Evolutionary conservation across 108 stramenopile species (phyloP).

Genomic region (Halocafeteria seosinensis): DNA sequence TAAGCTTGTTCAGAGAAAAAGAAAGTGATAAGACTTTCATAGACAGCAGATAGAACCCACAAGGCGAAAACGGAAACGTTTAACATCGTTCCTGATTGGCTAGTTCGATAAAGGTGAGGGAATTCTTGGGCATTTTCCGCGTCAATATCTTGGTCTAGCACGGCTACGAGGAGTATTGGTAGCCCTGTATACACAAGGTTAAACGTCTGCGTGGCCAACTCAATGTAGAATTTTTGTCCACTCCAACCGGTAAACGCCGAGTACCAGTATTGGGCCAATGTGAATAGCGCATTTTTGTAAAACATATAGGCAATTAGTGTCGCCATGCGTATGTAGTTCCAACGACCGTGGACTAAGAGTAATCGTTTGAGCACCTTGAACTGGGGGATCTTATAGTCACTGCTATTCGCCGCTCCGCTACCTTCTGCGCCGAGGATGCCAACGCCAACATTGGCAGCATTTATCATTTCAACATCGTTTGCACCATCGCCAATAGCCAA

Average conservation of each 20-base stretch:
- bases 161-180: constrained; percentile 62
- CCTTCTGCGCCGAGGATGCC: constrained; percentile 46
- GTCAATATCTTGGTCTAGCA: constrained; percentile 74
- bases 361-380: constrained; percentile 70
- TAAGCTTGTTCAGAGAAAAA: background rate
- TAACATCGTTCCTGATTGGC: background rate
- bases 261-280: constrained; percentile 52
- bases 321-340: constrained; percentile 73
- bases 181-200: constrained; percentile 60
- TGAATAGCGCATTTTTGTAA: constrained; percentile 89
- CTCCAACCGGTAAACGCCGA: constrained; percentile 4
- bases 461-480: constrained; percentile 49
- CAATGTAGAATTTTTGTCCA: constrained; percentile 8
- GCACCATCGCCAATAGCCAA: constrained; percentile 40
- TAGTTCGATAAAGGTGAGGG: constrained; percentile 19
- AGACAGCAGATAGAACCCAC: constrained; percentile 5
- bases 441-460: constrained; percentile 42
- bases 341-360: constrained; percentile 78
- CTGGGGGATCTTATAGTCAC: constrained; percentile 77
- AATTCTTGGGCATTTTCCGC: constrained; percentile 44
- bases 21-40: background rate
- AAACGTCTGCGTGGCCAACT: constrained; percentile 17
- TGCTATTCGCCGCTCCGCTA: constrained; percentile 25
- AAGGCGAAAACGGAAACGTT: background rate
- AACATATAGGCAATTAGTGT: constrained; percentile 77